Conservation (phyloP, 169 alveolate species). For the Toxoplasma gondii region DNA sequence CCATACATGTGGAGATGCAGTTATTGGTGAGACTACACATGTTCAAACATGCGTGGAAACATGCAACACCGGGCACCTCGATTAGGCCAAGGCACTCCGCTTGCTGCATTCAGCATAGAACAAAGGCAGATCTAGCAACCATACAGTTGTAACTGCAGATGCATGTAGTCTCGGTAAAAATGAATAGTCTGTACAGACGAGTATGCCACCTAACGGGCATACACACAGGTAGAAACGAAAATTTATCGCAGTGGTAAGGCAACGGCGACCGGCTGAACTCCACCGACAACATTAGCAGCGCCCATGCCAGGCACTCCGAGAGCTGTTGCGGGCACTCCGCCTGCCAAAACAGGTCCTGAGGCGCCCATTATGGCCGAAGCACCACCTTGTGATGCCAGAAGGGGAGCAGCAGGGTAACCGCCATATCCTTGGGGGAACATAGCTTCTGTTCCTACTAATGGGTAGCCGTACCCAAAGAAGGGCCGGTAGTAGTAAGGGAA, state of each 20-base stretch:
- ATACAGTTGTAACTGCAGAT: too few species aligned
- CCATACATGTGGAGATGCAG: too few species aligned
- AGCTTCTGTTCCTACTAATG: slow-evolving; percentile 76
- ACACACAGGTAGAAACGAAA: neutral
- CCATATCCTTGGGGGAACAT: slow-evolving; percentile 76
- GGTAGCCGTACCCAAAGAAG: slow-evolving; percentile 76
- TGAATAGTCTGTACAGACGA: too few species aligned
- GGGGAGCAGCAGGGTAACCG: slow-evolving; percentile 62
- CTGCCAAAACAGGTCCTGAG: slow-evolving; percentile 42
- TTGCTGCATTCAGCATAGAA: too few species aligned
- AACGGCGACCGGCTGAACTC: slow-evolving; percentile 21
- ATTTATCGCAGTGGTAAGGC: neutral
- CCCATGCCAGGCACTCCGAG: slow-evolving; percentile 11
- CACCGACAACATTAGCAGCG: slow-evolving; percentile 30
- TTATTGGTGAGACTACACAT: too few species aligned
- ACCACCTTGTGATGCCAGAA: slow-evolving; percentile 58
- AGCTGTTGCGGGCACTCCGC: slow-evolving; percentile 38
- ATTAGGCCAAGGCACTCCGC: too few species aligned
- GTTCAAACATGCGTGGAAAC: too few species aligned
- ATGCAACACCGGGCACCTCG: too few species aligned
- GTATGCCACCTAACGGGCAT: neutral
- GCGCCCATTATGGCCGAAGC: slow-evolving; percentile 24
- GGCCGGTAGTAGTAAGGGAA: slow-evolving; percentile 77
- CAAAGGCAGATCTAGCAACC: too few species aligned
- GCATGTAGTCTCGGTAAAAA: too few species aligned